Evolutionary conservation across 1,284 basidiomycete species (phyloP).

Genomic region (Austroboletus rostrupii): DNA sequence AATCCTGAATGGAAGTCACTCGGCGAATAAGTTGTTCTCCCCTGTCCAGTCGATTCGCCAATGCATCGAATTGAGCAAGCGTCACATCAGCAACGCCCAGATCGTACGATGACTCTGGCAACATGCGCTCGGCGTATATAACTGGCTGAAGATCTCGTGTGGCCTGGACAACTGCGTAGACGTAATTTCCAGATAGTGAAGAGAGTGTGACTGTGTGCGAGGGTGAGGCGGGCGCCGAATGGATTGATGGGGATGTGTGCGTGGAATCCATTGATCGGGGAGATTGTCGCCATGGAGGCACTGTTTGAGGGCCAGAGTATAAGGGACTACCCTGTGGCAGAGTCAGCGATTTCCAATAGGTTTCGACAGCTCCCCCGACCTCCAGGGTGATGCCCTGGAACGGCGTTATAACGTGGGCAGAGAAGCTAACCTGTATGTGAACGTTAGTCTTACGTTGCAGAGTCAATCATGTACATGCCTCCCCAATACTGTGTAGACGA

Average conservation of each 20-base stretch:
- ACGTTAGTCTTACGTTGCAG: conserved; percentile 7
- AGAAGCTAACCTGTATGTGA: conserved; percentile 72
- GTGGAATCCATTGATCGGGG: conserved; percentile 43
- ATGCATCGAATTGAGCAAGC: conserved; percentile 68
- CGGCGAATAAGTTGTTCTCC: conserved; percentile 29
- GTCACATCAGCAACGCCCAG: conserved; percentile 84
- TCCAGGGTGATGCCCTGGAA: conserved; percentile 94
- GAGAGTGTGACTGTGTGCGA: conserved; percentile 71
- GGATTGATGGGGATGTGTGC: conserved; percentile 63
- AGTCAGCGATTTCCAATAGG: conserved; percentile 93
- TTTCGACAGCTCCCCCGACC: conserved; percentile 92
- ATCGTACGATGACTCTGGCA: conserved; percentile 76
- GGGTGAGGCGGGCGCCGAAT: conserved; percentile 36
- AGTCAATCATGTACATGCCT: conserved; percentile 47
- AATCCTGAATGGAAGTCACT: conserved; percentile 45
- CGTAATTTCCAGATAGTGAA: conserved; percentile 84
- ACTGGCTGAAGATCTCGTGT: conserved; percentile 89
- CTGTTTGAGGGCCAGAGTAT: conserved; percentile 27
- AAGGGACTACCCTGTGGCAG: conserved; percentile 44
- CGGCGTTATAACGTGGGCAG: conserved; percentile 83
- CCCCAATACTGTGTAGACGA: conserved; percentile 90
- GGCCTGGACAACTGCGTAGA: conserved; percentile 86
- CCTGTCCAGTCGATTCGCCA: conserved; percentile 56
- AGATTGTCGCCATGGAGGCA: conserved; percentile 33
- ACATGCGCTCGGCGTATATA: conserved; percentile 64